Percentiles rank a stretch among this genome's conserved stretches.
phyloP scores from a whole-genome alignment of 176 grass and related monocot species.

The Eleusine coracana region DNA sequence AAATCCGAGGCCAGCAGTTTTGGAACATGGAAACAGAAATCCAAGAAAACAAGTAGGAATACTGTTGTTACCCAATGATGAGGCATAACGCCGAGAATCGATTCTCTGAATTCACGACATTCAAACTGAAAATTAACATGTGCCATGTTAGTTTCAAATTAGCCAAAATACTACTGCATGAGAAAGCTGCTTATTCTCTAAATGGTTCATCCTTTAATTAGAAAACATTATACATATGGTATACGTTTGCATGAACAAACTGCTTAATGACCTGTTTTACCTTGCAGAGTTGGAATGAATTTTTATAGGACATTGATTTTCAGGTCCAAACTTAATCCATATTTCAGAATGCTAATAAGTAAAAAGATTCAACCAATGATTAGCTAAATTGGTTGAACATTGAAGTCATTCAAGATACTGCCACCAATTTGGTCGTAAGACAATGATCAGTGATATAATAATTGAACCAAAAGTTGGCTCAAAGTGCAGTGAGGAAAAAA shows the following conservation, averaged over 20 bases:
- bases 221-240: not conserved
- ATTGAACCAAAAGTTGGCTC: conserved; percentile 19
- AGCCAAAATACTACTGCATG: not conserved
- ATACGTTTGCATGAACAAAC: not conserved
- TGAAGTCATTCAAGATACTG: not conserved
- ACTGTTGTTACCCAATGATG: conserved; percentile 79
- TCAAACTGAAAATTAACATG: conserved; percentile 72
- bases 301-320: not conserved
- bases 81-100: conserved; percentile 92
- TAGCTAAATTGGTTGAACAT: conserved; percentile 17
- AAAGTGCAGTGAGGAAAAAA: not conserved
- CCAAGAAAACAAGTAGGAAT: not conserved
- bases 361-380: not conserved
- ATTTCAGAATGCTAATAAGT: not conserved
- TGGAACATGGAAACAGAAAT: conserved; percentile 19
- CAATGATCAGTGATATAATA: not conserved
- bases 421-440: not conserved
- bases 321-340: not conserved
- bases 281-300: not conserved
- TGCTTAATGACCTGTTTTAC: not conserved
- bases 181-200: conserved; percentile 5
- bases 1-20: conserved; percentile 26
- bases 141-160: conserved; percentile 16
- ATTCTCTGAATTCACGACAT: conserved; percentile 97
- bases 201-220: not conserved